Percentiles rank a stretch among this genome's conserved stretches.
These are phyloP conservation scores for Alternaria solani DNA, from an alignment of 2,329 filamentous ascomycete genomes.

Conservation along the genomic window DNA sequence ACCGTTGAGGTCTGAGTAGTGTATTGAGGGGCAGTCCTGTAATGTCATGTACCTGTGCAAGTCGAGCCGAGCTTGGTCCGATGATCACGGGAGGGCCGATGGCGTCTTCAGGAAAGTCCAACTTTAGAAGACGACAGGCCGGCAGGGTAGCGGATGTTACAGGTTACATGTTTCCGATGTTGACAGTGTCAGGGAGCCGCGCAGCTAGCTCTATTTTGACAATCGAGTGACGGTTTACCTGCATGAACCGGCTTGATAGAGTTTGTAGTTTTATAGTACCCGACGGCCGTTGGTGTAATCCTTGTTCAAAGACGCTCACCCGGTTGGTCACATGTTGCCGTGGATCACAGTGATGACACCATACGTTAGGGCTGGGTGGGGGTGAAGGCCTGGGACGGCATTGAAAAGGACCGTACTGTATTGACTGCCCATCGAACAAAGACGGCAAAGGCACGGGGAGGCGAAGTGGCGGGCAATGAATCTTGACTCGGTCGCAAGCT, in stretches of 20 bases:
- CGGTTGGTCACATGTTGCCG: not conserved
- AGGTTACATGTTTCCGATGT: slow-evolving; percentile 1
- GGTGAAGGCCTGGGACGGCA: not conserved
- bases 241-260: not conserved
- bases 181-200: not conserved
- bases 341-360: not conserved
- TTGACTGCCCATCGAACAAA: not conserved
- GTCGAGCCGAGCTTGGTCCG: slow-evolving; percentile 1
- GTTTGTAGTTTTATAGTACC: slow-evolving; percentile 2
- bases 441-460: not conserved
- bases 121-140: not conserved
- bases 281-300: not conserved
- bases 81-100: not conserved
- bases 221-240: not conserved
- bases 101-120: not conserved
- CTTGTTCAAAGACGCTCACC: not conserved
- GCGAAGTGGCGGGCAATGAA: not conserved
- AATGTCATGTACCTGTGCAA: not conserved
- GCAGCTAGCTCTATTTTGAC: not conserved
- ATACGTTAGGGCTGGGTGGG: not conserved
- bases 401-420: not conserved
- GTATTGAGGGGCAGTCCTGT: slow-evolving; percentile 1
- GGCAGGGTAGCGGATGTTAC: not conserved
- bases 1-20: slow-evolving; percentile 2
- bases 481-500: slow-evolving; percentile 7